These are phyloP conservation scores for Bipolaris oryzae DNA, from an alignment of 2,329 filamentous ascomycete genomes.

Conservation along the genomic window DNA sequence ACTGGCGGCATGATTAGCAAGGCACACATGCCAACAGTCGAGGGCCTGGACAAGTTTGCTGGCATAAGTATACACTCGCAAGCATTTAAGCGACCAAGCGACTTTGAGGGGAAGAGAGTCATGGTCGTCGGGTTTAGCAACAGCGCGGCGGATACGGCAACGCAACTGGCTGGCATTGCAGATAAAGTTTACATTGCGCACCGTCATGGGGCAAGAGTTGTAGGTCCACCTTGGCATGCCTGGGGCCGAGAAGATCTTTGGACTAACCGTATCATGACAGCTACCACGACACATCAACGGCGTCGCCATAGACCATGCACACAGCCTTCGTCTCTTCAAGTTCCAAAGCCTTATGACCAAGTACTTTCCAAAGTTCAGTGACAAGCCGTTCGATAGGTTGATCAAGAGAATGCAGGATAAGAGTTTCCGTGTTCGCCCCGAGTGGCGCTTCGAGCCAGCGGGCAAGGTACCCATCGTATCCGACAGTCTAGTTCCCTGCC, in stretches of 20 bases:
- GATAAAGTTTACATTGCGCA: slow-evolving; percentile 32
- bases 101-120: slow-evolving; percentile 24
- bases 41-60: slow-evolving; percentile 25
- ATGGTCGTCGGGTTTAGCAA: slow-evolving; percentile 37
- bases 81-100: slow-evolving; percentile 21
- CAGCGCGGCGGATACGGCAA: slow-evolving; percentile 34
- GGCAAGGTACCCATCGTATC: slow-evolving; percentile 30
- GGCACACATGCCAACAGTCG: slow-evolving; percentile 24
- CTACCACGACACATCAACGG: slow-evolving; percentile 25
- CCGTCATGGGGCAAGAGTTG: slow-evolving; percentile 30
- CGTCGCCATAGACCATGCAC: slow-evolving; percentile 21
- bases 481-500: slow-evolving; percentile 20
- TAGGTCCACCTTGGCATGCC: slow-evolving; percentile 2
- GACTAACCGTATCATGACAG: slow-evolving; percentile 6
- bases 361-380: slow-evolving; percentile 23
- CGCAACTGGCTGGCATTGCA: slow-evolving; percentile 26
- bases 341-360: slow-evolving; percentile 18
- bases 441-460: slow-evolving; percentile 31
- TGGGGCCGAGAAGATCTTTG: background rate
- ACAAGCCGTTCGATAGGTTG: slow-evolving; percentile 24
- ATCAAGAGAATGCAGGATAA: slow-evolving; percentile 28
- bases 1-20: slow-evolving; percentile 25
- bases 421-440: slow-evolving; percentile 28
- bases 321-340: slow-evolving; percentile 21
- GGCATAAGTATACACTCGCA: slow-evolving; percentile 20